Base-by-base conservation (phyloP, 805 yeast genomes). In the Sugiyamaella mastotermitis region DNA sequence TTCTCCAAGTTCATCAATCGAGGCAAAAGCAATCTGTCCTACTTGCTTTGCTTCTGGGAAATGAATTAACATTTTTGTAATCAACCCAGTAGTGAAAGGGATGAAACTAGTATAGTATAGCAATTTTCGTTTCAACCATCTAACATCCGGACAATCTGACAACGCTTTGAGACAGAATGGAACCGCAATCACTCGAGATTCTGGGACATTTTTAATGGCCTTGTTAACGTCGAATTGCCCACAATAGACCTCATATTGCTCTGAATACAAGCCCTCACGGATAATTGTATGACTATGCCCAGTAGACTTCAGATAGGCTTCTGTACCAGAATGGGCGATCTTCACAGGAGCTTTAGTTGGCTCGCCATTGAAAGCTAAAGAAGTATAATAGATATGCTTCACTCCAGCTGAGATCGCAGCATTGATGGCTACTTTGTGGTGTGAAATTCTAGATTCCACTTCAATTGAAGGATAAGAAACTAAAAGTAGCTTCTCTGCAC, bases 1-100 rank as follows among this genome's bases (percentile, higher is more conserved):
- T 34, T 34, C 37, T 14, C 37, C 37, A 25, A 34, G 33, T 7
- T 34, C 37, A 25, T 18, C 37, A 34, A 34, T 34, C 11, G 35
- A 24, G 13, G 36, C 35, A n/a, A 19, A 17, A 18, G 37, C 37
- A 13, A 34, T 34, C 13, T 31, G 27, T 31, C 34, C 37, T n/a
- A 23, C 28, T 8, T 17, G 8, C 21, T n/a, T 34, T 7, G 31
- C 31, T 15, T 19, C 37, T 6, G 22, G 20, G 14, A 18, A 15
- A n/a, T 9, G 11, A 6, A 23, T 20, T 23, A 31, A 17, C 8
- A 14, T n/a, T 6, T 8, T 8, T 9, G 7, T 9, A 9, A 27
- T 9, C 7, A 11, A 7, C 7, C 13, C 15, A 8, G 7, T 11
- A 7, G 17, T 17, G 7, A 7, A 7, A 13, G 31, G 31, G 7